Base-by-base conservation (phyloP, 2,329 filamentous ascomycete genomes). In the Leptographium flavum region DNA sequence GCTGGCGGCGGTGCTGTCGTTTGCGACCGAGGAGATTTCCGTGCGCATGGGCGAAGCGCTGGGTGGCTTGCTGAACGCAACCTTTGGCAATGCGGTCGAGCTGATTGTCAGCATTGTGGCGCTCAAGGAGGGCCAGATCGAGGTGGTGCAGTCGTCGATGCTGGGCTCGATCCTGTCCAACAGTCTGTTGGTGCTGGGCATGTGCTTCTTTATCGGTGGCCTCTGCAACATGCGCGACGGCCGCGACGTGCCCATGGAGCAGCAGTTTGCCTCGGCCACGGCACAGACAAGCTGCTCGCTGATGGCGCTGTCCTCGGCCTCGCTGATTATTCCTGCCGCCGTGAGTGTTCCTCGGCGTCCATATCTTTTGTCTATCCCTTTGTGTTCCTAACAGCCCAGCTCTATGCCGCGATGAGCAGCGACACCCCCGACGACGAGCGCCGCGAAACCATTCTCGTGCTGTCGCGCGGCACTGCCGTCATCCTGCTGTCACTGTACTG, bases 151-250 rank as follows among this genome's bases (percentile, higher is more conserved):
- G 62, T 92, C 88, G 0, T 95, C 88, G 0, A 70, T 96, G 35
- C 85, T 95, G 50, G 88, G 88, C 43, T 88, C 82, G 61, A 94
- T 95, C 60, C 69, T 95, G 21, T 94, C 87, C 36, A 95, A 95
- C 59, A 63, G 95, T 47, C 74, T 94, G 3, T 74, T 94, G 14
- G 86, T 94, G 39, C 67, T 94, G 67, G 88, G 87, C 47, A 93
- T 88, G 78, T 92, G 81, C 59, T 95, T 93, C 66, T 68, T 87
- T 52, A 73, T 83, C 45, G 84, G 84, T 45, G 84, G 84, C 28
- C 65, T 87, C 48, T 69, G 71, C 50, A 77, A 79, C 63, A 71
- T 72, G 58, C 67, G 66, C 46, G 69, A 72, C 49, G 58, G 66
- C 30, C 69, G 73, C 17, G 79, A 80, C 33, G 60, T 65, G 41